Evolutionary conservation across 1,139 yeast species (phyloP), one percentile per base, ranked within the genome.

Genomic region (Lizanozyma gosingica): DNA sequence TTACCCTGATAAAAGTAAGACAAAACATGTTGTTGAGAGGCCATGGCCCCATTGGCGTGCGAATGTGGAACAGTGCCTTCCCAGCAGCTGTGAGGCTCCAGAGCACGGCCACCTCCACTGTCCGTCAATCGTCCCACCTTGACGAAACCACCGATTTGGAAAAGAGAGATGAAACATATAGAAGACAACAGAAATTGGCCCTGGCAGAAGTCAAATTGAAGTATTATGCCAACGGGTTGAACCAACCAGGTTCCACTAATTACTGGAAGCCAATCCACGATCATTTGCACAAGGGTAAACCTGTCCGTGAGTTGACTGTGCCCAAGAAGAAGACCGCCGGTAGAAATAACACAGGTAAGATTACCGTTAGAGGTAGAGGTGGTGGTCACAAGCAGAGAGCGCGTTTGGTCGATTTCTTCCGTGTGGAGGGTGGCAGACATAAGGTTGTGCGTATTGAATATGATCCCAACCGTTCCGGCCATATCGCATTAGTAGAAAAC

Each of bases 391-490:
- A 84, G 61, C 81, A 88, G 56, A 78, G 98, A 62, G 76, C 84
- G 36, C 77, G 99, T 54, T 60, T 85, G 38, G 74, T 92, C 22
- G 99, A 92, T 61, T 81, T 82, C 55, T 70, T 71, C 52, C 76
- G 99, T 54, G 56, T 61, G 37, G 73, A 59, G 2, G 63, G 79
- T 1, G 98, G 97, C 17, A 74, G 73, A 41, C 94, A 87, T 51
- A 73, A 77, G 17, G 97, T 92, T 17, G 67, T 81, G 43, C 73
- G 99, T 56, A 86, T 92, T 44, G 99, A 92, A 62, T 87, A 88
- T 57, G 99, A 92, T 62, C 99, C 99, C 37, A 86, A 86, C 55
- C 77, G 99, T 68, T 77, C 94, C 4, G 86, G 94, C 4, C 99
- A 92, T 63, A 83, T 92, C 60, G 99, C 99, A 1, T 67, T 92